Evolutionary conservation across 805 yeast genomes (phyloP).

Genomic region (Starmerella lactis-condensi): DNA sequence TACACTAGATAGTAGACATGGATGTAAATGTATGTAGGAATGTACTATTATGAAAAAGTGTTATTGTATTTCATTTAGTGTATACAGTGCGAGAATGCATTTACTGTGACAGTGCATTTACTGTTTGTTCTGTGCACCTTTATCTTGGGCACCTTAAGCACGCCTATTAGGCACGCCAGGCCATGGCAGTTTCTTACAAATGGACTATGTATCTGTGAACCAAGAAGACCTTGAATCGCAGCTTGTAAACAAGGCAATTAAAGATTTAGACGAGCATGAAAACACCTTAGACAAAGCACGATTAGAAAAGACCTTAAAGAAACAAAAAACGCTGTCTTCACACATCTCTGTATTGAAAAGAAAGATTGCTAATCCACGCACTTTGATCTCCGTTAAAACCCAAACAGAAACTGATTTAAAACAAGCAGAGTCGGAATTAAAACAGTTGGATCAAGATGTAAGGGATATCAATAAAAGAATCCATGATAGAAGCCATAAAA

Average conservation of each 20-base stretch:
- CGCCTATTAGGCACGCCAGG: too few species aligned
- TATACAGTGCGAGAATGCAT: too few species aligned
- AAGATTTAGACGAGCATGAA: slow-evolving; percentile 41
- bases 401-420: slow-evolving; percentile 36
- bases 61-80: too few species aligned
- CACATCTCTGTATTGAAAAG: slow-evolving; percentile 33
- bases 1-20: too few species aligned
- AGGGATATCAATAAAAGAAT: slow-evolving; percentile 40
- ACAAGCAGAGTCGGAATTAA: slow-evolving; percentile 34
- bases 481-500: slow-evolving; percentile 15
- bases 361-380: slow-evolving; percentile 32
- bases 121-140: too few species aligned
- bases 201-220: slow-evolving; percentile 33
- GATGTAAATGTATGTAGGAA: too few species aligned
- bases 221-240: slow-evolving; percentile 63
- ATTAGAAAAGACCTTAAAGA: slow-evolving; percentile 43
- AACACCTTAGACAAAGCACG: slow-evolving; percentile 58
- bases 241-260: slow-evolving; percentile 42
- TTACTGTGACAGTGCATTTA: too few species aligned
- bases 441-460: slow-evolving; percentile 40
- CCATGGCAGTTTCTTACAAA: too few species aligned
- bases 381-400: slow-evolving; percentile 48
- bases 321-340: slow-evolving; percentile 16
- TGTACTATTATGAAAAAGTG: too few species aligned
- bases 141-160: too few species aligned